phyloP scores from a whole-genome alignment of 306 rosid genomes.

The Lathyrus oleraceus region DNA sequence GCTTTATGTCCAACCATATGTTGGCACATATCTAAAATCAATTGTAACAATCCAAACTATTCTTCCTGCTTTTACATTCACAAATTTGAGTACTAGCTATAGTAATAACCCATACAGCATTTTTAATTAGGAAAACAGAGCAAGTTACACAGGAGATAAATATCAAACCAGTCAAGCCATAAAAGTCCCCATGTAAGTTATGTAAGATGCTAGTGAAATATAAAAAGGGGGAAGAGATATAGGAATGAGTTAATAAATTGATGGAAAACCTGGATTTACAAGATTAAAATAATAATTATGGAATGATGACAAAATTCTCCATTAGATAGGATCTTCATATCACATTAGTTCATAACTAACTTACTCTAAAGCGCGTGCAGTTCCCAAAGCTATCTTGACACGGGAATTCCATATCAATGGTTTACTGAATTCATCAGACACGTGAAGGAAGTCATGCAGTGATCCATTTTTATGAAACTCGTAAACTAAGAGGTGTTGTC shows the following conservation, averaged over 20 bases:
- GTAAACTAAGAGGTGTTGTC: constrained; percentile 76
- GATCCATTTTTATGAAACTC: constrained; percentile 91
- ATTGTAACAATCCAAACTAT: neutral
- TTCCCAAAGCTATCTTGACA: constrained; percentile 95
- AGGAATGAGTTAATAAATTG: constrained; percentile 15
- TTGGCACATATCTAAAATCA: constrained; percentile 2
- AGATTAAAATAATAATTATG: constrained; percentile 17
- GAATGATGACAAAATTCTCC: constrained; percentile 15
- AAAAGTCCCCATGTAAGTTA: constrained; percentile 9
- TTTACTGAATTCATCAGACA: constrained; percentile 78
- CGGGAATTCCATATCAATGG: constrained; percentile 97
- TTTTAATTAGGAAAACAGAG: constrained; percentile 2
- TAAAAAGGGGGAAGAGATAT: constrained; percentile 8
- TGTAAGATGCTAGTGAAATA: constrained; percentile 3
- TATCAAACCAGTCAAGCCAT: constrained; percentile 8
- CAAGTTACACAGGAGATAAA: neutral
- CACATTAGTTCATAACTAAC: constrained; percentile 37
- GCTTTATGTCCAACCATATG: constrained; percentile 30
- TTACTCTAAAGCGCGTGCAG: constrained; percentile 97
- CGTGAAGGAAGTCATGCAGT: constrained; percentile 83
- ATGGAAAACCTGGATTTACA: neutral
- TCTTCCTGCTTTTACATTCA: constrained; percentile 15
- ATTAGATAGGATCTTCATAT: constrained; percentile 15
- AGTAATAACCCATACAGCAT: constrained; percentile 6
- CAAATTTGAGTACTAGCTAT: neutral